Percentiles rank a stretch among this genome's conserved stretches.
Conservation (phyloP, 768 basidiomycete genomes). For the Cyclocybe cylindracea region DNA sequence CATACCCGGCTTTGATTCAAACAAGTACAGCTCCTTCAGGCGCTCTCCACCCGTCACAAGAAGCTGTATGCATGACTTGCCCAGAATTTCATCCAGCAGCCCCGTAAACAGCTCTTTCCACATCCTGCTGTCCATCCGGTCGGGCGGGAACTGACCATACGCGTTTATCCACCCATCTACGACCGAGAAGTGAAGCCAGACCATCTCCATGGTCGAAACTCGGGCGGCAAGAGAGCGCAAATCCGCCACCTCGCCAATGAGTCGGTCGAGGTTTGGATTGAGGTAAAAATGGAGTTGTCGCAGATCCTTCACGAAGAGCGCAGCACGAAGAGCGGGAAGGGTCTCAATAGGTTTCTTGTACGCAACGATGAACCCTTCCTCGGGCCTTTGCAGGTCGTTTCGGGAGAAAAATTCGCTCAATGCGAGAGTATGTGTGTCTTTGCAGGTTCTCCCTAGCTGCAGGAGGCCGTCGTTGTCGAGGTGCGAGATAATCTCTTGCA, state of each 20-base stretch:
- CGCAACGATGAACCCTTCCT: constrained; percentile 7
- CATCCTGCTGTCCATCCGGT: background rate
- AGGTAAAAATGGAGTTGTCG: constrained; percentile 8
- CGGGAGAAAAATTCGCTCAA: constrained; percentile 2
- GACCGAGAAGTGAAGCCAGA: constrained; percentile 8
- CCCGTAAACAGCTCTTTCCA: constrained; percentile 4
- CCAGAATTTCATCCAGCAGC: constrained; percentile 3
- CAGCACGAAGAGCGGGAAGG: constrained; percentile 4
- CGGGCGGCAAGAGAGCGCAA: constrained; percentile 3
- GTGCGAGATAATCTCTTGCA: constrained; percentile 2
- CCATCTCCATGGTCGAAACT: constrained; percentile 2
- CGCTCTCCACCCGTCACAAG: constrained; percentile 1
- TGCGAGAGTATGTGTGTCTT: background rate
- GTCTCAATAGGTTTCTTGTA: constrained; percentile 10
- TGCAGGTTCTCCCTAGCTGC: constrained; percentile 9
- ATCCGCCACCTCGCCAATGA: constrained; percentile 4
- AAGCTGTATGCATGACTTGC: constrained; percentile 2
- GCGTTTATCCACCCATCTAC: constrained; percentile 1
- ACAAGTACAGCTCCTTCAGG: background rate
- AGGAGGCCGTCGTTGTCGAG: constrained; percentile 7
- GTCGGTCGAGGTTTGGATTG: constrained; percentile 3
- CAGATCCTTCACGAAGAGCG: constrained; percentile 5
- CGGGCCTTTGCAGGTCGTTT: constrained; percentile 5
- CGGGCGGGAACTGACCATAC: background rate
- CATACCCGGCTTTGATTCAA: no score